Evolutionary conservation across 2,329 filamentous ascomycete genomes (phyloP), one percentile per base, ranked within the genome.

Genomic region (Blastomyces silverae): DNA sequence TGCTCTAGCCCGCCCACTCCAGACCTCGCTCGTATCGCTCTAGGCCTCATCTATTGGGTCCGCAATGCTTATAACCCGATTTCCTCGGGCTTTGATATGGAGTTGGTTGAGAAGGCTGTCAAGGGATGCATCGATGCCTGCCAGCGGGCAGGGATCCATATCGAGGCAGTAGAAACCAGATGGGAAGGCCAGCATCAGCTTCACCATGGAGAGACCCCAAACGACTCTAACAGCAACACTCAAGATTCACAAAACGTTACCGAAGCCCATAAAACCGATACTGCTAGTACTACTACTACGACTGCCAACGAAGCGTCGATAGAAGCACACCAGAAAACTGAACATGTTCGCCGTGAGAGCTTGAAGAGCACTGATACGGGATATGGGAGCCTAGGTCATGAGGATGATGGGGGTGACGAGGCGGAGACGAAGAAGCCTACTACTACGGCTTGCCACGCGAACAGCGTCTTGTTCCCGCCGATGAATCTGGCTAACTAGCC

Each of bases 31-130:
- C 76, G 76, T 11, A 75, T 79, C 25, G 76, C 77, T 3, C 74
- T 74, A 0, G 75, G 78, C 57, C 72, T 79, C 6, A 75, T 77
- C 56, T 78, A 79, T 66, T 79, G 77, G 77, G 75, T 77, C n/a
- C 75, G 75, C 17, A 75, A 79, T 64, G 77, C 77, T 11, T 79
- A 79, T 66, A 78, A 78, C 60, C 77, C 77, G 1, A 71, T 77
- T 8, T 79, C 78, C 58, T 79, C 78, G 31, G 77, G 77, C 0
- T 75, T 79, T 42, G 78, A 76, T 0, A 67, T 73, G 5, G 69
- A 69, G 3, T 73, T 78, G 15, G 72, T 77, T 10, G 73, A 77
- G 7, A 71, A 76, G 0, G 75, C 79, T 31, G 76, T 78, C 48
- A 71, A 73, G 1, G 76, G 76, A 42, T 79, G 77, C 66, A 73